Evolutionary conservation across 805 yeast genomes (phyloP).

Genomic region (Myxozyma geophila): DNA sequence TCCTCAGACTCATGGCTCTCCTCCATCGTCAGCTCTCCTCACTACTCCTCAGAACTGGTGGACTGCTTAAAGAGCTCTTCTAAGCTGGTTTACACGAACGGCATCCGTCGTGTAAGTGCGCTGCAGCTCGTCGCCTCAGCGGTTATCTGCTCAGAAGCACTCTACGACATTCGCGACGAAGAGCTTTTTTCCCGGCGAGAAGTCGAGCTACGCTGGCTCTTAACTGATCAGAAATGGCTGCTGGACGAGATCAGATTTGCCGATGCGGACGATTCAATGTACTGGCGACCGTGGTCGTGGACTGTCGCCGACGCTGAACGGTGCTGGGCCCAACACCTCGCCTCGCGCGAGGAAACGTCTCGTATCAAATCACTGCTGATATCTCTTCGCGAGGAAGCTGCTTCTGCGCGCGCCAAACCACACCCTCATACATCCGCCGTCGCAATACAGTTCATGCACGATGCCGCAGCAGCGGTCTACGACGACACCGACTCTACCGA

Average conservation of each 20-base stretch:
- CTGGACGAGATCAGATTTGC: constrained; percentile 20
- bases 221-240: constrained; percentile 20
- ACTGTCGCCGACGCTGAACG: constrained; percentile 27
- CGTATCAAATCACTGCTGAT: constrained; percentile 14
- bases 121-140: constrained; percentile 10
- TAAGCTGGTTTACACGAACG: background rate
- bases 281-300: constrained; percentile 28
- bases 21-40: background rate
- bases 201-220: constrained; percentile 12
- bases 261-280: constrained; percentile 21
- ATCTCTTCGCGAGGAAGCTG: constrained; percentile 8
- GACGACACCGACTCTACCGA: background rate
- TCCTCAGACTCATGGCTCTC: background rate
- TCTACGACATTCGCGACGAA: background rate
- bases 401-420: background rate
- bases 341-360: constrained; percentile 14
- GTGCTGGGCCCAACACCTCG: constrained; percentile 13
- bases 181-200: background rate
- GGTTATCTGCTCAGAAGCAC: background rate
- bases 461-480: background rate
- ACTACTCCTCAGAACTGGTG: background rate
- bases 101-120: constrained; percentile 1
- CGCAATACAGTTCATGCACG: background rate
- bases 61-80: background rate
- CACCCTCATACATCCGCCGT: background rate